Base-by-base conservation (phyloP, 2,329 filamentous ascomycete genomes). In the Dendrostoma leiphaemia region DNA sequence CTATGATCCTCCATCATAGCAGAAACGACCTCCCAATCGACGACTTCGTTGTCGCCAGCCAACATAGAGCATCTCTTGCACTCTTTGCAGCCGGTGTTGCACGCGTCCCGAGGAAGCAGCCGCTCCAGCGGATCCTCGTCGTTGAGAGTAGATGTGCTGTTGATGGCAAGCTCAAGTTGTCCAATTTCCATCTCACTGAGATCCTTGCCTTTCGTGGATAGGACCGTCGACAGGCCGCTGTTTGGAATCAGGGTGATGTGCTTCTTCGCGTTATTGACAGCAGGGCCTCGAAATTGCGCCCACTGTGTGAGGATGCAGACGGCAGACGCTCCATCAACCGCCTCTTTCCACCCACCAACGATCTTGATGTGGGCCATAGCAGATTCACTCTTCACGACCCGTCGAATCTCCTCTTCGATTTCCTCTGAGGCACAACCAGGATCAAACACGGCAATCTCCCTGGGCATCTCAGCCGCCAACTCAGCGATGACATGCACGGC, bases 361-460 rank as follows among this genome's bases (percentile, higher is more conserved):
- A 80, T 68, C 28, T 69, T 71, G 32, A 79, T 62, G 10, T 56
- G 59, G 7, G 59, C 59, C 44, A 63, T 56, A 26, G 63, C 62
- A 4, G 61, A 64, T 24, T 67, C 61, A 6, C 62, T 56, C 2
- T 65, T 60, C n/a, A 63, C 63, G 2, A 48, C 19, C 19, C 64
- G 61, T 13, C 58, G 50, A 5, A 68, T 60, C 54, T 67, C 64
- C 3, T 66, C 63, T 3, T 64, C 58, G 8, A 65, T 63, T 53
- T 69, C 35, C 65, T 64, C 61, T 66, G 77, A 53, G 2, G 59
- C 54, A 34, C 65, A 67, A 10, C 71, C 74, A 0, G 81, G 78
- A 59, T 85, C 81, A 62, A 76, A 84, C 28, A 83, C 74, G 3
- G 73, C 70, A 38, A 83, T 75, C 49, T 77, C 73, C 0, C 66